Evolutionary conservation across 345 rosid genomes (phyloP), one percentile per base, ranked within the genome.

Genomic region (Noccaea caerulescens): DNA sequence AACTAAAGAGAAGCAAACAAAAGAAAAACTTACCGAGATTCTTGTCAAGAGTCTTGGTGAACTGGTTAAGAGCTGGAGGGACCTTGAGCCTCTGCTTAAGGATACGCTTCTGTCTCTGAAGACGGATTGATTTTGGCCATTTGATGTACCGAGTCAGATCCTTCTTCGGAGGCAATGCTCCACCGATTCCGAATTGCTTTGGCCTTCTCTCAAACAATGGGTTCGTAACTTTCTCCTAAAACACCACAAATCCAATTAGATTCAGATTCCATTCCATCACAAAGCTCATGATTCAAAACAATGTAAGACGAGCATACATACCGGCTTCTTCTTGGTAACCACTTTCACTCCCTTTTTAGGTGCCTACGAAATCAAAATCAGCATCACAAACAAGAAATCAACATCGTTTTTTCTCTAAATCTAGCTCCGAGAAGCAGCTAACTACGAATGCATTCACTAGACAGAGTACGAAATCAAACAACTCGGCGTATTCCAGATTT

Each of bases 11-110:
- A 39, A 3, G 3, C 43, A n/a, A 13, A 44, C 13, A 42, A 6
- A 42, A 4, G 1, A n/a, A 44, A 6, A 41, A 45, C 58, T 23
- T 71, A 87, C 96, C 98, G 0, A 86, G 84, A 54, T 86, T 88
- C 86, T 89, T 92, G 78, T 89, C 96, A 4, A 89, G 88, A 4
- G 98, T 84, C 79, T 92, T 92, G 23, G 96, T 92, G 79, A 89
- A 92, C 80, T 89, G 96, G 73, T 88, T 89, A 62, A 89, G 72
- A 52, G 96, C 83, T 3, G 96, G 96, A 1, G 98, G 94, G 43
- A 92, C 94, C 89, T 92, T 92, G 79, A 92, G 72, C 62, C 96
- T 81, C 73, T 84, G 92, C 82, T 77, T 89, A 49, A 92, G 81
- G 42, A 92, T 85, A 79, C 96, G 89, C 64, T 82, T 89, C 78